These are phyloP conservation scores for Moesziomyces antarcticus DNA, from an alignment of 1,284 basidiomycete genomes.

Conservation along the genomic window DNA sequence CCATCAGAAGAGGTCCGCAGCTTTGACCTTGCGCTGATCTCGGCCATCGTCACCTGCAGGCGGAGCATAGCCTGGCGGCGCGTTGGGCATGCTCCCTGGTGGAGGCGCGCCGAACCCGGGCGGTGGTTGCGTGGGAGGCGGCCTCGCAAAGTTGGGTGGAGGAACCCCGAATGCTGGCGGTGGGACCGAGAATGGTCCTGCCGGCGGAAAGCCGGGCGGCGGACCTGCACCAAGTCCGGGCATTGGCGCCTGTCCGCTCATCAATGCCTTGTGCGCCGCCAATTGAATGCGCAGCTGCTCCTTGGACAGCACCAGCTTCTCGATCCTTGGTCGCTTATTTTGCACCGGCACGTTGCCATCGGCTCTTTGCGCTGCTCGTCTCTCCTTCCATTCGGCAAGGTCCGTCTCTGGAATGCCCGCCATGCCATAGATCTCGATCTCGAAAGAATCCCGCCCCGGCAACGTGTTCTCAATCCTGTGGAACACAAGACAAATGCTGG, in stretches of 20 bases:
- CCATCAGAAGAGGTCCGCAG: slow-evolving; percentile 46
- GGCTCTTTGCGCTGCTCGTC: slow-evolving; percentile 70
- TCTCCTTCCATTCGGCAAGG: slow-evolving; percentile 89
- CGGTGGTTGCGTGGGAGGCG: slow-evolving; percentile 32
- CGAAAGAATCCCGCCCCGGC: slow-evolving; percentile 94
- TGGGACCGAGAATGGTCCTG: slow-evolving; percentile 36
- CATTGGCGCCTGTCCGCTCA: slow-evolving; percentile 74
- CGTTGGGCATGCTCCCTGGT: slow-evolving; percentile 4
- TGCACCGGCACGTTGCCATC: slow-evolving; percentile 70
- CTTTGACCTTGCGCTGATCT: slow-evolving; percentile 26
- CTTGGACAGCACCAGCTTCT: slow-evolving; percentile 77
- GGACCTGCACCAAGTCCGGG: slow-evolving; percentile 15
- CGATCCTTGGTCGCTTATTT: slow-evolving; percentile 81
- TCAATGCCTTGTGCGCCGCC: slow-evolving; percentile 88
- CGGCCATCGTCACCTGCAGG: slow-evolving; percentile 11
- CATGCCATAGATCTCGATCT: slow-evolving; percentile 99
- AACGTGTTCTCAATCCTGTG: slow-evolving; percentile 91
- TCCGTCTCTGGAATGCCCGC: slow-evolving; percentile 95
- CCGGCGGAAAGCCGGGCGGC: slow-evolving; percentile 24
- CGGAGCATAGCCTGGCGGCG: slow-evolving; percentile 2
- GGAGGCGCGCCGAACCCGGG: slow-evolving; percentile 25
- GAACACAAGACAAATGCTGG: slow-evolving; percentile 29
- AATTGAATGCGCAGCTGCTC: slow-evolving; percentile 86
- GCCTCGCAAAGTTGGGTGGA: slow-evolving; percentile 34
- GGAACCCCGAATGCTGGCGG: slow-evolving; percentile 30